These are phyloP conservation scores for Colletotrichum musae DNA, from an alignment of 2,329 filamentous ascomycete species.

Conservation along the genomic window DNA sequence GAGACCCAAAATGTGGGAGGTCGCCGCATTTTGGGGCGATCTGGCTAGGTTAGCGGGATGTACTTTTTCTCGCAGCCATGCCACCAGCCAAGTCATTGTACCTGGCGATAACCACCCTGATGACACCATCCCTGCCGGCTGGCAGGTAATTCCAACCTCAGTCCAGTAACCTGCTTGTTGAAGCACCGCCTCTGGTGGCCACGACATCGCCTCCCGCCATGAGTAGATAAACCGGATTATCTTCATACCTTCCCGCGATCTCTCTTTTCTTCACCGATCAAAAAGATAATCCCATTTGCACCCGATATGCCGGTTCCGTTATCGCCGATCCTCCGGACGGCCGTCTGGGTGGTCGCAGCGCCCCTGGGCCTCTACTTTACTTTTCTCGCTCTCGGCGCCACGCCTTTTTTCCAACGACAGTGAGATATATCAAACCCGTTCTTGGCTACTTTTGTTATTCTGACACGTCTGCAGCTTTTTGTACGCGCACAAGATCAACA, in stretches of 20 bases:
- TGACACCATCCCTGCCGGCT: conserved; percentile 34
- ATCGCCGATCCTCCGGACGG: conserved; percentile 51
- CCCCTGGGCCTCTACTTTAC: conserved; percentile 76
- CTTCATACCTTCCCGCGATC: not conserved
- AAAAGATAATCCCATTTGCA: not conserved
- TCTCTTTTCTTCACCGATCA: not conserved
- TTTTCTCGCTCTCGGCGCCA: conserved; percentile 76
- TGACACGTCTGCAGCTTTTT: conserved; percentile 72
- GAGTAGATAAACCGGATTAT: conserved; percentile 30
- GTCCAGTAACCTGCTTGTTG: conserved; percentile 24
- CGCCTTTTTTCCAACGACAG: conserved; percentile 84
- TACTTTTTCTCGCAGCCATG: not conserved
- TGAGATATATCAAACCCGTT: conserved; percentile 61
- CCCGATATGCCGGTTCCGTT: conserved; percentile 47
- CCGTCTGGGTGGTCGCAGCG: conserved; percentile 70
- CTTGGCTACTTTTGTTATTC: too few species aligned
- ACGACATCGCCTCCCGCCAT: conserved; percentile 29
- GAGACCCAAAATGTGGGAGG: conserved; percentile 34
- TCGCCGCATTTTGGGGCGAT: conserved; percentile 32
- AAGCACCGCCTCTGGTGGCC: conserved; percentile 25
- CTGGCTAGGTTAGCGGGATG: not conserved
- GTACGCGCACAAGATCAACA: conserved; percentile 87
- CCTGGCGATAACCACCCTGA: not conserved
- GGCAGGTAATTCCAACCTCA: conserved; percentile 40
- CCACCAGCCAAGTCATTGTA: not conserved